Evolutionary conservation across 495 filamentous ascomycete species (phyloP).

Genomic region (Aspergillus affinis): DNA sequence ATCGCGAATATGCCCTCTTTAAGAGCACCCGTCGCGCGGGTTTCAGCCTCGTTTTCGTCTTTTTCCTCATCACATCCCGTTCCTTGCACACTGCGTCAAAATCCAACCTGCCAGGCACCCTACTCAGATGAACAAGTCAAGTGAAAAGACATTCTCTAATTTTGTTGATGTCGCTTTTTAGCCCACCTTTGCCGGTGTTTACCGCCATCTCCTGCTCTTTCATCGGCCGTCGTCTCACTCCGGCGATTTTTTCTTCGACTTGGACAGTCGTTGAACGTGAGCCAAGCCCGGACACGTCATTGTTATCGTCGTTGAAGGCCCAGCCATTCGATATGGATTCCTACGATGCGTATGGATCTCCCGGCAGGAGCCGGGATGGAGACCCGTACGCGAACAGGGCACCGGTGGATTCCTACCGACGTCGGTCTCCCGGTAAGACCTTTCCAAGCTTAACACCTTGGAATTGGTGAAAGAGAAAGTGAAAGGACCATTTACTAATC

Average conservation of each 20-base stretch:
- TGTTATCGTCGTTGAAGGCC: not conserved
- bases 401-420: conserved; percentile 44
- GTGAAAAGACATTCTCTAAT: conserved; percentile 36
- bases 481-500: conserved; percentile 1
- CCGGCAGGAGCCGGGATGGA: conserved; percentile 40
- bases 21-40: conserved; percentile 7
- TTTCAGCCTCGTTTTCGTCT: conserved; percentile 10
- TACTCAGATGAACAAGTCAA: conserved; percentile 10
- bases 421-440: conserved; percentile 52
- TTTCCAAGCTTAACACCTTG: conserved; percentile 11
- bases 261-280: conserved; percentile 1
- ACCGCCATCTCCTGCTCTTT: conserved; percentile 8
- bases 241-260: not conserved
- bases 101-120: conserved; percentile 21
- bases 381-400: conserved; percentile 35
- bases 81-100: conserved; percentile 23
- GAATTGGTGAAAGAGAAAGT: no score
- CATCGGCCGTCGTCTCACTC: conserved; percentile 9
- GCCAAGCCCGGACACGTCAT: not conserved
- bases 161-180: conserved; percentile 43
- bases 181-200: conserved; percentile 26
- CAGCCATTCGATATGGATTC: conserved; percentile 38
- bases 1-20: conserved; percentile 15
- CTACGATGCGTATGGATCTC: conserved; percentile 42
- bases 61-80: conserved; percentile 15